phyloP scores from a whole-genome alignment of 2,329 filamentous ascomycete species.

The Passalora sequoiae region DNA sequence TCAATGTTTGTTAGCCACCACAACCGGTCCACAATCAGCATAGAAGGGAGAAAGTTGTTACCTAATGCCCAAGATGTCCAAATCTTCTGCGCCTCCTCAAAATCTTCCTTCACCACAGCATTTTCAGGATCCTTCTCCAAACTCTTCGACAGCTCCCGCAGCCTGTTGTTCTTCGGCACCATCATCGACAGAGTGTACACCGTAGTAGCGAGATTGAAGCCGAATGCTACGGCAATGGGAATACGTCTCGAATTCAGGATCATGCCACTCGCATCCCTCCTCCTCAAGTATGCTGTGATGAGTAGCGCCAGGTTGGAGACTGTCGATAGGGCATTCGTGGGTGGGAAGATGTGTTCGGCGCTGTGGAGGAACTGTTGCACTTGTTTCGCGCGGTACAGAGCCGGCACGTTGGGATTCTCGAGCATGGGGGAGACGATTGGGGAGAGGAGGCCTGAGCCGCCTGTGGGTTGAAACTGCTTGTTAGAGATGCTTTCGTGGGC shows the following conservation, averaged over 20 bases:
- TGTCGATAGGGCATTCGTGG: constrained; percentile 29
- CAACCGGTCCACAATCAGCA: not conserved
- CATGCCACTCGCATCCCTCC: constrained; percentile 19
- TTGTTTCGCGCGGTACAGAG: constrained; percentile 24
- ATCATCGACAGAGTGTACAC: constrained; percentile 29
- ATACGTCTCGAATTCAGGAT: constrained; percentile 19
- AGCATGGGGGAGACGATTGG: constrained; percentile 31
- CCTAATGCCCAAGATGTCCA: constrained; percentile 29
- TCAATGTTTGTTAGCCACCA: not conserved
- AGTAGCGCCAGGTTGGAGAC: constrained; percentile 28
- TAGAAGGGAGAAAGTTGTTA: not conserved
- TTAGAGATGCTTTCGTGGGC: too few relatives aligned
- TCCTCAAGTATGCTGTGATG: constrained; percentile 24
- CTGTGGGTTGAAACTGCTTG: too few relatives aligned
- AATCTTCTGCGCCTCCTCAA: constrained; percentile 25
- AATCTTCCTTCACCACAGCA: constrained; percentile 25
- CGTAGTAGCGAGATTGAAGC: constrained; percentile 27
- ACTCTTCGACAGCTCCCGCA: constrained; percentile 23
- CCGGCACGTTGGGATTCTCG: constrained; percentile 22
- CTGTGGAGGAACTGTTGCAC: constrained; percentile 29
- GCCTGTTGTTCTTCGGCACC: constrained; percentile 31
- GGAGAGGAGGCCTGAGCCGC: constrained; percentile 31
- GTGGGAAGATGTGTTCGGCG: constrained; percentile 31
- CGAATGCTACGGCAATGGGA: constrained; percentile 20
- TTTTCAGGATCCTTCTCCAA: constrained; percentile 23